A percentile compares a stretch with the other conserved stretches of the same genome.
These are phyloP conservation scores for Crucihimalaya himalaica DNA, from an alignment of 345 rosid genomes.

Conservation along the genomic window DNA sequence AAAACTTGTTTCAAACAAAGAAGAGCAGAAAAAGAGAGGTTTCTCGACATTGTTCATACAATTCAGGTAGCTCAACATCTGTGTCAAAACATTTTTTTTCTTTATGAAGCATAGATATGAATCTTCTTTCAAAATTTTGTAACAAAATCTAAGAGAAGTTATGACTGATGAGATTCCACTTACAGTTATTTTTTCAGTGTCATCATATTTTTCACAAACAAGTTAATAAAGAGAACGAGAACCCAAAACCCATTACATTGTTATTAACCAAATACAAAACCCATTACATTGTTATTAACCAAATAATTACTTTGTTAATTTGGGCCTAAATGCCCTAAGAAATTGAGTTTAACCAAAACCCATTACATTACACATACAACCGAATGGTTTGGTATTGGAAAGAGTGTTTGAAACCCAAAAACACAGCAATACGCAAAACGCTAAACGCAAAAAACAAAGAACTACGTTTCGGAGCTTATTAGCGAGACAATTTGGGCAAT, in stretches of 20 bases:
- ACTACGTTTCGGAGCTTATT: neutral
- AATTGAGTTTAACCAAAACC: neutral
- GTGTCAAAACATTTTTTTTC: slow-evolving; percentile 10
- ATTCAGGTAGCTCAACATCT: slow-evolving; percentile 25
- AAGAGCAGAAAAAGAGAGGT: slow-evolving; percentile 21
- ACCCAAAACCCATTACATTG: no score
- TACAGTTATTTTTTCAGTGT: neutral
- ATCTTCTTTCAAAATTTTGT: slow-evolving; percentile 30
- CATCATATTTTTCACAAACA: neutral
- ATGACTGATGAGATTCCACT: neutral
- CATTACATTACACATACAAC: neutral
- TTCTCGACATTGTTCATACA: slow-evolving; percentile 27
- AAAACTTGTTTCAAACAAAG: slow-evolving; percentile 14
- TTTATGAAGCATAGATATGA: slow-evolving; percentile 24
- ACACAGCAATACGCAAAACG: neutral
- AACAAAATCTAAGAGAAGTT: slow-evolving; percentile 9
- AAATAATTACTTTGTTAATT: neutral
- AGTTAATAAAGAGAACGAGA: neutral
- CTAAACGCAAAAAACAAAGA: neutral
- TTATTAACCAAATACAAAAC: no score
- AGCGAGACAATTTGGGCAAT: neutral
- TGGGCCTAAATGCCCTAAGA: neutral
- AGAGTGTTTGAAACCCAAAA: neutral
- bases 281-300: no score
- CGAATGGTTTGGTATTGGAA: neutral